Conservation (phyloP, 2,329 filamentous ascomycete genomes). For the Myriangium duriaei region DNA sequence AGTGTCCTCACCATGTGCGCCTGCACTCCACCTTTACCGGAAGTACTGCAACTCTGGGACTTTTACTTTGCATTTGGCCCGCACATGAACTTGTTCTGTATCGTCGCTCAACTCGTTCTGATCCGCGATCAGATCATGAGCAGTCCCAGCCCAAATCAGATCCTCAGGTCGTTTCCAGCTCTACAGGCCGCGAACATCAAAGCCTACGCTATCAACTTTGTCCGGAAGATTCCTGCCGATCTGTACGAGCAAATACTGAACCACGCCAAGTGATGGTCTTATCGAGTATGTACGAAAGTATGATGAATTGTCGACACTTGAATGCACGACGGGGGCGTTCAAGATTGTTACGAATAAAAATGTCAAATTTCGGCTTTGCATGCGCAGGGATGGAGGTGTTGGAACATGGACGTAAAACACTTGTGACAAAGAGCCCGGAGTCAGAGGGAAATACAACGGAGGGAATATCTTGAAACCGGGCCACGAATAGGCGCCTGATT, state of each 20-base stretch:
- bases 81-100: slow-evolving; percentile 90
- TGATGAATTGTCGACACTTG: no score
- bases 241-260: slow-evolving; percentile 81
- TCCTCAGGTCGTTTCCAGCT: slow-evolving; percentile 75
- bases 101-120: slow-evolving; percentile 85
- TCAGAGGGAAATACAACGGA: no score
- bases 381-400: no score
- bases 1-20: slow-evolving; percentile 90
- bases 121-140: slow-evolving; percentile 74
- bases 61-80: slow-evolving; percentile 93
- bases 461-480: no score
- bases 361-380: no score
- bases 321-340: no score
- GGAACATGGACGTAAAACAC: no score
- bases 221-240: slow-evolving; percentile 80
- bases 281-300: no score
- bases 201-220: slow-evolving; percentile 65
- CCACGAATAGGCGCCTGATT: no score
- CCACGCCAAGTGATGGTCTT: slow-evolving; percentile 61
- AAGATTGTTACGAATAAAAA: no score
- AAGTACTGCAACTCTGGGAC: slow-evolving; percentile 90
- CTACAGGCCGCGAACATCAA: slow-evolving; percentile 77
- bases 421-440: no score
- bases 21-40: slow-evolving; percentile 86
- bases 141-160: slow-evolving; percentile 81